Percentiles rank a stretch among this genome's conserved stretches.
phyloP scores from a whole-genome alignment of 345 rosid genomes.

The Eutrema yunnanense region DNA sequence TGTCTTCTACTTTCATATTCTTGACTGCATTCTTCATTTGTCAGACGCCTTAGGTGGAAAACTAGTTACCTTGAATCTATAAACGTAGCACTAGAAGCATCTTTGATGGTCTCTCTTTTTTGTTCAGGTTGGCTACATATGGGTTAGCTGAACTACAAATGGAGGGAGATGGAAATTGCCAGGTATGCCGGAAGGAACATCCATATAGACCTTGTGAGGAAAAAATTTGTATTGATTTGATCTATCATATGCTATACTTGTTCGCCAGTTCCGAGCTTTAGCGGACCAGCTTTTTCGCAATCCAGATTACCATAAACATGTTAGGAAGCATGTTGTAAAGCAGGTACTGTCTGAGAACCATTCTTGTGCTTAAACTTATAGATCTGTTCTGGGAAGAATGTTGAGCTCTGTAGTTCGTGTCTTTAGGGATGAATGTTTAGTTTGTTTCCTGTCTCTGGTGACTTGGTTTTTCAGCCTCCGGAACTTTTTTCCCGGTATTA shows the following conservation, averaged over 20 bases:
- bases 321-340: conserved; percentile 71
- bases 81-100: neutral
- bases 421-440: neutral
- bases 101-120: conserved; percentile 13
- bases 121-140: conserved; percentile 68
- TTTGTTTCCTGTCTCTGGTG: neutral
- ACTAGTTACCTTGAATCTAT: neutral
- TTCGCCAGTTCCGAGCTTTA: conserved; percentile 79
- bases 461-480: neutral
- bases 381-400: neutral
- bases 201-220: neutral
- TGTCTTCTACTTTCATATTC: neutral
- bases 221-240: neutral
- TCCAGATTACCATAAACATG: conserved; percentile 77
- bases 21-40: neutral
- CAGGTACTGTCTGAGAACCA: conserved; percentile 51
- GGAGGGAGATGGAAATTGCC: conserved; percentile 97
- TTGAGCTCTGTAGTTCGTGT: neutral
- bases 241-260: neutral
- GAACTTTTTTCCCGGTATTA: neutral
- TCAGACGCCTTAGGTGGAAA: neutral
- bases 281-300: conserved; percentile 87
- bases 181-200: conserved; percentile 41
- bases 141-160: conserved; percentile 78
- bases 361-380: neutral